These are phyloP conservation scores for Neurospora sp. DNA, from an alignment of 495 filamentous ascomycete genomes.

Conservation along the genomic window DNA sequence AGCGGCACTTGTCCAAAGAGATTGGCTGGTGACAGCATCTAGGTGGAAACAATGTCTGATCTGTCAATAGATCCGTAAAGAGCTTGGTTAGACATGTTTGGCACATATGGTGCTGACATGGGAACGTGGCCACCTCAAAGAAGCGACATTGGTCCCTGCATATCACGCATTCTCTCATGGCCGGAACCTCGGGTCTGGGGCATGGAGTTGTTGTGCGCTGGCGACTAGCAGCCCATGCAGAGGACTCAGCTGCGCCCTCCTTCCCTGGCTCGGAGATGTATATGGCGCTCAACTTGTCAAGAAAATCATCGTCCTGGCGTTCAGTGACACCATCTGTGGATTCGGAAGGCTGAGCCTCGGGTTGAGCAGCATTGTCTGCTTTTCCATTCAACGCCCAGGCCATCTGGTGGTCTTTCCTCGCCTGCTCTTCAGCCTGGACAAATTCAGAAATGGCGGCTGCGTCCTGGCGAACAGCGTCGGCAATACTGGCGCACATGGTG, in stretches of 20 bases:
- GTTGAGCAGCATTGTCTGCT: no score
- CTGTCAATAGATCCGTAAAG: conserved; percentile 29
- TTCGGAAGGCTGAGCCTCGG: no score
- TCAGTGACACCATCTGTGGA: no score
- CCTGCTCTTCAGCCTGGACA: conserved; percentile 13
- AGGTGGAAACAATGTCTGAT: conserved; percentile 44
- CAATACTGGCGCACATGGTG: conserved; percentile 25
- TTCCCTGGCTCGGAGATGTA: not conserved
- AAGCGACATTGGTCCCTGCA: conserved; percentile 7
- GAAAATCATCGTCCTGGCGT: no score
- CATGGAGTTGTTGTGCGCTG: not conserved
- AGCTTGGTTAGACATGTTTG: conserved; percentile 30
- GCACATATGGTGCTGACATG: conserved; percentile 41
- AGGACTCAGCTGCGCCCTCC: conserved; percentile 4
- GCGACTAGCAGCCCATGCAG: conserved; percentile 7
- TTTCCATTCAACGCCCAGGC: not conserved
- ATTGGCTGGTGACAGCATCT: conserved; percentile 39
- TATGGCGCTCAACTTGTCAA: not conserved
- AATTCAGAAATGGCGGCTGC: conserved; percentile 9
- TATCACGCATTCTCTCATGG: conserved; percentile 1
- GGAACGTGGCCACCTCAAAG: conserved; percentile 8
- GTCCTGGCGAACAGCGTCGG: conserved; percentile 19
- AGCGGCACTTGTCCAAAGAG: conserved; percentile 18
- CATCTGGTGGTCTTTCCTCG: conserved; percentile 14
- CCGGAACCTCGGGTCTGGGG: not conserved